phyloP scores from a whole-genome alignment of 371 early-diverging fungal species.

The Mucor racemosus region DNA sequence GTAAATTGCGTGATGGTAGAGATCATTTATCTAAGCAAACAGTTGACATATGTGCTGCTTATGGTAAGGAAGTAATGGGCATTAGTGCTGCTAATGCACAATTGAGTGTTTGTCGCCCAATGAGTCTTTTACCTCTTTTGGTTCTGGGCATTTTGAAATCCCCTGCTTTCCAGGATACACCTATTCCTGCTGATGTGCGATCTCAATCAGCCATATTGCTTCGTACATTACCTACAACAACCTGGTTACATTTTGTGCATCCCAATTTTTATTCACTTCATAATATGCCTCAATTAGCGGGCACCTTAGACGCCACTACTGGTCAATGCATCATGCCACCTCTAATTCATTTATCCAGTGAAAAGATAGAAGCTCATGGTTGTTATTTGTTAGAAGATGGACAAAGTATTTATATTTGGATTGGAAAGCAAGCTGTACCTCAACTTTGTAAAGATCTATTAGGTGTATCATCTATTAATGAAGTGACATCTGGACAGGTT shows the following conservation, averaged over 20 bases:
- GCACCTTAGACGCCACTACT: slow-evolving; percentile 26
- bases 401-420: slow-evolving; percentile 86
- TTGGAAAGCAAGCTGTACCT: slow-evolving; percentile 81
- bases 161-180: slow-evolving; percentile 69
- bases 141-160: slow-evolving; percentile 84
- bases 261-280: slow-evolving; percentile 90
- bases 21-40: slow-evolving; percentile 90
- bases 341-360: slow-evolving; percentile 79
- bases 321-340: slow-evolving; percentile 52
- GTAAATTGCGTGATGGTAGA: slow-evolving; percentile 94
- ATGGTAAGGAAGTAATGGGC: slow-evolving; percentile 80
- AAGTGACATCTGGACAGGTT: slow-evolving; percentile 65
- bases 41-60: slow-evolving; percentile 84
- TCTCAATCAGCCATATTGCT: slow-evolving; percentile 74
- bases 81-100: slow-evolving; percentile 77
- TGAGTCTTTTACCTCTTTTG: slow-evolving; percentile 86
- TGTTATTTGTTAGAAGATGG: slow-evolving; percentile 86
- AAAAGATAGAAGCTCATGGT: slow-evolving; percentile 84
- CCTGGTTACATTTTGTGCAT: slow-evolving; percentile 69
- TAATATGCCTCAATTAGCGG: slow-evolving; percentile 74
- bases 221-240: slow-evolving; percentile 81
- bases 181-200: slow-evolving; percentile 72
- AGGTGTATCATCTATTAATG: slow-evolving; percentile 65
- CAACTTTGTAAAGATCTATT: slow-evolving; percentile 75
- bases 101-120: slow-evolving; percentile 82